phyloP scores from a whole-genome alignment of 345 rosid species.

The Iberis pinnata region DNA sequence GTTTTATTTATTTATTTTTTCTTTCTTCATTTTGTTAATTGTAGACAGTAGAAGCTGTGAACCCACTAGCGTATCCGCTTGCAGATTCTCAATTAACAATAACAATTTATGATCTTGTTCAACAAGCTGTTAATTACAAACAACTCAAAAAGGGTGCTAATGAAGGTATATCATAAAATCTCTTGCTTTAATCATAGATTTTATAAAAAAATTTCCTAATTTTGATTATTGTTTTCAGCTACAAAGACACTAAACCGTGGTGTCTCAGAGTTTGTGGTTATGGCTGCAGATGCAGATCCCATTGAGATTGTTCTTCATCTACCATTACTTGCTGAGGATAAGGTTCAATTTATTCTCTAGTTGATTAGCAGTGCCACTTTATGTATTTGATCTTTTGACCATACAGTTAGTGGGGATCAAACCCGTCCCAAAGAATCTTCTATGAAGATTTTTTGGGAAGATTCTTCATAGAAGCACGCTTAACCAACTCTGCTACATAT shows the following conservation, averaged over 20 bases:
- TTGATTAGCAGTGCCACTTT: too few relatives aligned
- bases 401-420: too few relatives aligned
- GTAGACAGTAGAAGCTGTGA: constrained; percentile 66
- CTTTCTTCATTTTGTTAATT: neutral
- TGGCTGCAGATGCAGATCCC: constrained; percentile 81
- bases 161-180: constrained; percentile 51
- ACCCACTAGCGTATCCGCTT: constrained; percentile 86
- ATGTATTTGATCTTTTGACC: too few relatives aligned
- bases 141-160: constrained; percentile 85
- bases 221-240: constrained; percentile 38
- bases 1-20: neutral
- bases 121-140: constrained; percentile 93
- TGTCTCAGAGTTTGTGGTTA: constrained; percentile 81
- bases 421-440: too few relatives aligned
- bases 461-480: too few relatives aligned
- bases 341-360: constrained; percentile 38
- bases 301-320: constrained; percentile 84
- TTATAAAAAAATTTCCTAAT: neutral
- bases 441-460: too few relatives aligned
- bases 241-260: constrained; percentile 96
- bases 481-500: too few relatives aligned
- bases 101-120: constrained; percentile 82
- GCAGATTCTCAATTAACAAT: constrained; percentile 70
- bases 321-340: constrained; percentile 73
- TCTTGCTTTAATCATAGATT: too few relatives aligned